Base-by-base conservation (phyloP, 306 rosid species). In the Quercus alba region DNA sequence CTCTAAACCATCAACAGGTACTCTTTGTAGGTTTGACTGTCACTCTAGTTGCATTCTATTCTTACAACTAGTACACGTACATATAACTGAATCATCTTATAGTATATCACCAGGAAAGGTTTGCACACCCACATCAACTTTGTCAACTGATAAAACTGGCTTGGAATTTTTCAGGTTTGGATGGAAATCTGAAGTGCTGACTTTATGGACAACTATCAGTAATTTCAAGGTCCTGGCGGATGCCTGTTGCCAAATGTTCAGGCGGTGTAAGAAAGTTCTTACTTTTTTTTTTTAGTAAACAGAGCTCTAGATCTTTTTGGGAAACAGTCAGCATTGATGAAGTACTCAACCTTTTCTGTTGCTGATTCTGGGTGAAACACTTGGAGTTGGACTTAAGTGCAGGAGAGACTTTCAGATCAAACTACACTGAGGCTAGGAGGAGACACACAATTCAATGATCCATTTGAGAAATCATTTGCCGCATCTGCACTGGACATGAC, bases 201-300 rank as follows among this genome's bases (percentile, higher is more conserved):
- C 91, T 93, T 25, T 85, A 89, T 9, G 79, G 88, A 67, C 87
- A 90, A 81, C 82, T 75, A 75, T 89, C 92, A 78, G 90, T 86
- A 77, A 93, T 81, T 84, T 93, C 92, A 78, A 96, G 99, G 74
- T 97, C 98, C 73, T 91, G 93, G 19, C 84, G 91, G 78, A 93
- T 96, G 85, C 99, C 93, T 81, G 94, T 93, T 59, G 97, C 99
- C 85, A 96, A 89, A 62, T 90, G 81, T 77, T 90, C 93, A 73
- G 94, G 83, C 82, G 89, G 88, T 57, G 80, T 79, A 54, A 77
- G 84, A 86, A 84, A 59, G 41, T 82, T 85, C 38, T 85, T 86
- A 70, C 84, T 1, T 35, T 6, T 35, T 80, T 49, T 77, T 81
- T 76, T 84, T 89, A 74, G 89, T 63, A 77, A 90, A 85, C 41